phyloP scores from a whole-genome alignment of 495 filamentous ascomycete species.

The Hypoxylon fuscum region DNA sequence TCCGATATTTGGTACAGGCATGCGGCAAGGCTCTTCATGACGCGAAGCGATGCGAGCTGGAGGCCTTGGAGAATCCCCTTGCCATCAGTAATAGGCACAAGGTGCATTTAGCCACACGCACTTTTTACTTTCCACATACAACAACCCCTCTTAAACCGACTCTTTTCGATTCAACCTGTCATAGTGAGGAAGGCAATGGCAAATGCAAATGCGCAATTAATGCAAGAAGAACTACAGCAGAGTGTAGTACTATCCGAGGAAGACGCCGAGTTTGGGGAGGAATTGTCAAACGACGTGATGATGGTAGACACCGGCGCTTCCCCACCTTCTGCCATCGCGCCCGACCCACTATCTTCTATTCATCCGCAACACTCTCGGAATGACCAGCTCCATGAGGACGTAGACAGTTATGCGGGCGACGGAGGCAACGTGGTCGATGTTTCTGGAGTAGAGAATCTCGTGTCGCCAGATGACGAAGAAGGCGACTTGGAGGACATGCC shows the following conservation, averaged over 20 bases:
- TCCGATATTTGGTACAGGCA: conserved; percentile 17
- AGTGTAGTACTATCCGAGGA: conserved; percentile 57
- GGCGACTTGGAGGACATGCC: conserved; percentile 52
- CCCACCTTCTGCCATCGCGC: conserved; percentile 46
- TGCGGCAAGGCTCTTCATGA: conserved; percentile 39
- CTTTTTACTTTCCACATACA: not conserved
- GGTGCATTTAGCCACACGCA: conserved; percentile 4
- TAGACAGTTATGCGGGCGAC: conserved; percentile 58
- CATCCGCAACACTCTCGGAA: conserved; percentile 36
- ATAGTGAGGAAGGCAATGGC: conserved; percentile 47
- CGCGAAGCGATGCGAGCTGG: conserved; percentile 36
- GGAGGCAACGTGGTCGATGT: conserved; percentile 51
- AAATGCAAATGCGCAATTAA: conserved; percentile 57
- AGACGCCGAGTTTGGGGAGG: conserved; percentile 48
- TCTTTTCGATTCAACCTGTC: not conserved
- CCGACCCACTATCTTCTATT: no score
- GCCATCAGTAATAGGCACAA: conserved; percentile 15
- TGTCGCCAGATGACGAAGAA: conserved; percentile 31
- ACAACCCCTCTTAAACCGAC: not conserved
- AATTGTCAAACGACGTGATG: conserved; percentile 22
- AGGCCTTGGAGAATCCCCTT: conserved; percentile 28
- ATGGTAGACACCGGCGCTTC: conserved; percentile 48
- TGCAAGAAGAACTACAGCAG: conserved; percentile 61
- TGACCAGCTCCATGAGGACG: conserved; percentile 61
- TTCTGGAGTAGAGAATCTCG: conserved; percentile 42